Evolutionary conservation across 495 filamentous ascomycete genomes (phyloP).

Genomic region (Podospora sp.): DNA sequence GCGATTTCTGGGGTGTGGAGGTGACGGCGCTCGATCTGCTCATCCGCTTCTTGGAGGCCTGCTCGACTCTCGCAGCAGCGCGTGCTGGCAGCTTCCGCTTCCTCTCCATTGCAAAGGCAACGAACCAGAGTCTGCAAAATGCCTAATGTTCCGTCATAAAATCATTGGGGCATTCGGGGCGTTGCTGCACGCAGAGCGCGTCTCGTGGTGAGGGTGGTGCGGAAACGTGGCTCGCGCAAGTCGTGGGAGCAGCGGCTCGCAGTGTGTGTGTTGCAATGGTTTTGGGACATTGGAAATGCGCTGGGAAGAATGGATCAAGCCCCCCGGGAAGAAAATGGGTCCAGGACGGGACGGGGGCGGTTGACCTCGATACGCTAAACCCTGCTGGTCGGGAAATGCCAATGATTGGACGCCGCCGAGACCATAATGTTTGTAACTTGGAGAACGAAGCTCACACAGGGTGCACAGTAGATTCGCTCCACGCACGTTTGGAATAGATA

Average conservation of each 20-base stretch:
- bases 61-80: constrained; percentile 54
- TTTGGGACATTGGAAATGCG: constrained; percentile 20
- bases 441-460: background rate
- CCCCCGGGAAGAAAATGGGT: constrained; percentile 26
- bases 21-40: background rate
- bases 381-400: constrained; percentile 14
- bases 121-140: constrained; percentile 26
- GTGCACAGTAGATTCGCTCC: background rate
- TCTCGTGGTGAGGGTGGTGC: constrained; percentile 2
- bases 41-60: constrained; percentile 53
- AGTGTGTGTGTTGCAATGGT: constrained; percentile 5
- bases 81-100: constrained; percentile 61
- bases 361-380: constrained; percentile 12
- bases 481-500: background rate
- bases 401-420: constrained; percentile 24
- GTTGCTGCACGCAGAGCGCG: background rate
- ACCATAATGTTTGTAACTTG: constrained; percentile 13
- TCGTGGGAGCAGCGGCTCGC: constrained; percentile 2
- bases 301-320: constrained; percentile 15
- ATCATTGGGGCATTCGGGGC: constrained; percentile 23
- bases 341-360: constrained; percentile 12
- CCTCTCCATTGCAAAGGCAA: constrained; percentile 50
- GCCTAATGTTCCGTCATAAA: constrained; percentile 26
- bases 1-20: constrained; percentile 37
- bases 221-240: background rate